These are phyloP conservation scores for Cladosporium halotolerans DNA, from an alignment of 2,329 filamentous ascomycete species.

Conservation along the genomic window DNA sequence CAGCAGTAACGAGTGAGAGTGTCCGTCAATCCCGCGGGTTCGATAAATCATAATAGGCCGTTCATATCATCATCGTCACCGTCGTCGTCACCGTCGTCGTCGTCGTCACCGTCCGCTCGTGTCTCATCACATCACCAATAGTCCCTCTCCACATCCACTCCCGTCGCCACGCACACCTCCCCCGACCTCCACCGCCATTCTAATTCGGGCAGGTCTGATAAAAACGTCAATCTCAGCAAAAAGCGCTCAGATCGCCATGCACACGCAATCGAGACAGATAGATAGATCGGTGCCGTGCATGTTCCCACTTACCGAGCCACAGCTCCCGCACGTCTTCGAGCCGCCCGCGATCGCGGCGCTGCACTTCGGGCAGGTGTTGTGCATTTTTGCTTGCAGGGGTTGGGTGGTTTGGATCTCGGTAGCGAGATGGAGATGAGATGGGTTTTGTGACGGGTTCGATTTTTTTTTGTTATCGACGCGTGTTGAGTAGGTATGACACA, in stretches of 20 bases:
- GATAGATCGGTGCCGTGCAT: not conserved
- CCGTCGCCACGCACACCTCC: not conserved
- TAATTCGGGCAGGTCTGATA: slow-evolving; percentile 25
- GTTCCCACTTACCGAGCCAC: slow-evolving; percentile 24
- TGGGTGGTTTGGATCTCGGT: not conserved
- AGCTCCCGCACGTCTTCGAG: slow-evolving; percentile 29
- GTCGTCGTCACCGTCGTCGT: no score
- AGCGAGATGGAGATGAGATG: not conserved
- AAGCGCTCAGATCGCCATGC: not conserved
- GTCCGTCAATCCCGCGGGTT: not conserved
- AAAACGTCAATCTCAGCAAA: not conserved
- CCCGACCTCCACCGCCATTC: not conserved
- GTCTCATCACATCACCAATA: not conserved
- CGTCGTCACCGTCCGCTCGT: no score
- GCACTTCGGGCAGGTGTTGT: slow-evolving; percentile 28
- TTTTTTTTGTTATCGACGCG: not conserved
- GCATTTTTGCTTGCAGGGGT: not conserved
- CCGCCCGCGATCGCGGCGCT: slow-evolving; percentile 22
- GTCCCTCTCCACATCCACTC: not conserved
- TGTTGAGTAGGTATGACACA: not conserved
- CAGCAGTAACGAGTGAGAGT: no score
- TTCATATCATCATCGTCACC: slow-evolving; percentile 5
- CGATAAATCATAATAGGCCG: not conserved
- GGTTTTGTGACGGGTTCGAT: not conserved
- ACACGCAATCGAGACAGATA: no score